Conservation (phyloP, 495 filamentous ascomycete genomes). For the Aspergillus hancockii region DNA sequence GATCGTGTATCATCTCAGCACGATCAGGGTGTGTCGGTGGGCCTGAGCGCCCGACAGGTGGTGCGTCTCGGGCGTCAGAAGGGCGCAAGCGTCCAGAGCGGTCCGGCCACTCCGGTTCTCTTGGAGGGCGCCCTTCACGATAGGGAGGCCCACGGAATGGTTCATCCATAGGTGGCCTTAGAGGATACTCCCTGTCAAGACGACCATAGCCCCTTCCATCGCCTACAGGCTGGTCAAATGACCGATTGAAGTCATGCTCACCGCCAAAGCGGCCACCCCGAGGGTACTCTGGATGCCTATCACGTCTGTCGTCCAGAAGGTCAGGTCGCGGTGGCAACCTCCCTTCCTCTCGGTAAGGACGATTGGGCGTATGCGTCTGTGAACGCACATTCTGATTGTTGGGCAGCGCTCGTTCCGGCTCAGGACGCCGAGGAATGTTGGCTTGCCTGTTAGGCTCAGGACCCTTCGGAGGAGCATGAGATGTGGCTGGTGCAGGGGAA, state of each 20-base stretch:
- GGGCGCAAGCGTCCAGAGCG: slow-evolving; percentile 37
- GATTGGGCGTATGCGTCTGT: slow-evolving; percentile 34
- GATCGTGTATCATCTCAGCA: slow-evolving; percentile 39
- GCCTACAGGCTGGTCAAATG: slow-evolving; percentile 32
- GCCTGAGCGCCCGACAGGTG: slow-evolving; percentile 18
- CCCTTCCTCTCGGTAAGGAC: slow-evolving; percentile 29
- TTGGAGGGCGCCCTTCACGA: slow-evolving; percentile 34
- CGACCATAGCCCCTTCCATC: slow-evolving; percentile 35
- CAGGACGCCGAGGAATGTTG: slow-evolving; percentile 39
- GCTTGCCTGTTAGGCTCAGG: slow-evolving; percentile 31
- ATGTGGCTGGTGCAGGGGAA: slow-evolving; percentile 23
- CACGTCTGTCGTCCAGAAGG: slow-evolving; percentile 39
- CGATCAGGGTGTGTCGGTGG: slow-evolving; percentile 35
- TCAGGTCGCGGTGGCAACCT: slow-evolving; percentile 43
- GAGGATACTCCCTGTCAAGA: slow-evolving; percentile 37
- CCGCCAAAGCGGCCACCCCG: slow-evolving; percentile 37
- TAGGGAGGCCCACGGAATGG: slow-evolving; percentile 41
- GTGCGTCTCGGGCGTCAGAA: slow-evolving; percentile 23
- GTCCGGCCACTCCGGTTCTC: slow-evolving; percentile 42
- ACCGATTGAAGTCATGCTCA: slow-evolving; percentile 35
- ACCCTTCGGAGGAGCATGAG: slow-evolving; percentile 24
- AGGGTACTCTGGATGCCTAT: slow-evolving; percentile 39
- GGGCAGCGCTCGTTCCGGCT: slow-evolving; percentile 31
- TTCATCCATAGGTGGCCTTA: slow-evolving; percentile 39
- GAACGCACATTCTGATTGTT: slow-evolving; percentile 26